Evolutionary conservation across 208 protist species (phyloP), one percentile per base, ranked within the genome.

Genomic region (Acanthamoeba lenticulata): DNA sequence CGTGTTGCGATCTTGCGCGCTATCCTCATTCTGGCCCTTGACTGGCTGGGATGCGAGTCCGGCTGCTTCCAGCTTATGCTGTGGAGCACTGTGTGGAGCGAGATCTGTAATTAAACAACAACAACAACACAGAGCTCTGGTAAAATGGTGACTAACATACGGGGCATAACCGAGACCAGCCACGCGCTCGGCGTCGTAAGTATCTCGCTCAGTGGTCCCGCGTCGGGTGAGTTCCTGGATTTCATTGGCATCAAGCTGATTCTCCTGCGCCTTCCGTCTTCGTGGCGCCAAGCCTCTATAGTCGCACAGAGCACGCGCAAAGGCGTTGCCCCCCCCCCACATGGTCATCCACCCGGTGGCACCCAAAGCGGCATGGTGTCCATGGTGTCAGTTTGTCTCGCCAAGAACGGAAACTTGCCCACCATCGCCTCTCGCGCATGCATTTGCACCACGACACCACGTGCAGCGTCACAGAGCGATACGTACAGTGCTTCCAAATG

Each of bases 191-290:
- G 77, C 77, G 32, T 86, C 77, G 42, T 55, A 57, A 38, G 45
- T 38, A 36, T 74, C 65, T 1, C 65, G 65, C 36, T 74, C 65
- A 15, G 65, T 74, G 27, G 17, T 86, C 19, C 45, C 77, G 32
- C 77, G 77, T 29, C 45, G 38, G 40, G 77, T 86, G 27, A 86
- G 77, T 38, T 86, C 77, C 32, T 86, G 38, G 77, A 86, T 45
- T 38, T 86, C 77, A 17, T 45, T 29, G 42, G 77, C 32, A n/a
- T 86, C 77, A 24, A 86, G 45, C 32, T 86, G 77, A 2, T 47
- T 86, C n/a, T 45, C 45, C 38, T 45, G 45, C 6, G 42, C 13
- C n/a, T 52, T 45, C 2, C 45, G 77, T 29, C 77, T 45, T 29
- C 45, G 19, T 38, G 77, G 77, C 27, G 77, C 77, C n/a, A 86